A percentile compares a stretch with the other conserved stretches of the same genome.
phyloP scores from a whole-genome alignment of 2,329 filamentous ascomycete genomes.

The Eutypella sp. region DNA sequence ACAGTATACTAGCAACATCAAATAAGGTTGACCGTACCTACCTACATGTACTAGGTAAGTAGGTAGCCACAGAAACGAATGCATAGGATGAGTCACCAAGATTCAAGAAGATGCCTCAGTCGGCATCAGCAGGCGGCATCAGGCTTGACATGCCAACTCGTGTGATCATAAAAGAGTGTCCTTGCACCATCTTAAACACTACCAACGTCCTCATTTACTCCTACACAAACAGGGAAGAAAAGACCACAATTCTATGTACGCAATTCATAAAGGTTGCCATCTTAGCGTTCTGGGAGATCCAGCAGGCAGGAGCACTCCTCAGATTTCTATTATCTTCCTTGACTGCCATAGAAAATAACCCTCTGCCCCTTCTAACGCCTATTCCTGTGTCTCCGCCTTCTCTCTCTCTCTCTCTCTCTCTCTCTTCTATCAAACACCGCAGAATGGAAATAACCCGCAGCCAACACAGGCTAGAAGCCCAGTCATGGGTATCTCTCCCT shows the following conservation, averaged over 20 bases:
- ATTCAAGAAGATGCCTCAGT: background rate
- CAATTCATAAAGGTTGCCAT: background rate
- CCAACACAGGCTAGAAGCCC: background rate
- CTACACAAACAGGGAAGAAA: background rate
- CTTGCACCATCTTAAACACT: background rate
- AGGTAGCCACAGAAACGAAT: background rate
- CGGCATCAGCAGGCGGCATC: background rate
- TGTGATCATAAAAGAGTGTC: background rate
- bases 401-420: too few relatives aligned
- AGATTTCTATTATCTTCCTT: background rate
- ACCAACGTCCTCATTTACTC: background rate
- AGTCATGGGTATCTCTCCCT: background rate
- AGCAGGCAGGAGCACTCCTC: background rate
- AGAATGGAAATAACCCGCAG: background rate
- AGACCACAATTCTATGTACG: background rate
- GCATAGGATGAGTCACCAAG: background rate
- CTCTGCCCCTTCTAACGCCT: background rate
- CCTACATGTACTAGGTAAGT: too few relatives aligned
- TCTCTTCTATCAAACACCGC: background rate
- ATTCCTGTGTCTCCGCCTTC: background rate
- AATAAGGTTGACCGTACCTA: too few relatives aligned
- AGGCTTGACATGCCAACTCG: background rate
- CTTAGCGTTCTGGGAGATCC: background rate
- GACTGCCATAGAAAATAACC: background rate
- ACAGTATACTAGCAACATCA: too few relatives aligned